Evolutionary conservation across 257 asterid species (phyloP), one percentile per base, ranked within the genome.

Genomic region (Voacanga thouarsii): DNA sequence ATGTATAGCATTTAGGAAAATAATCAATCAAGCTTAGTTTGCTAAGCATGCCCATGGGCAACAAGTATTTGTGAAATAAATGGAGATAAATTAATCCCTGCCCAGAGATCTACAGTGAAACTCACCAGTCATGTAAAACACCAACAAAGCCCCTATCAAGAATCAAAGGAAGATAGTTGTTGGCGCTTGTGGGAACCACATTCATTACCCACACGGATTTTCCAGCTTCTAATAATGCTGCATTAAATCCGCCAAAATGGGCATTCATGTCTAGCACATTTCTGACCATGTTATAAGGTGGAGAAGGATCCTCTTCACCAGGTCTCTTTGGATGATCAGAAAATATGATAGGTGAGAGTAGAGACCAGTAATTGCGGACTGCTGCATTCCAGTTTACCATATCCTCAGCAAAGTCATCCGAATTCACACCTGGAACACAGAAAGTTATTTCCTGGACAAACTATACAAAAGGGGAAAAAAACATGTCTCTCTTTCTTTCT

Each of bases 261-360:
- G 98, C 96, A 81, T 96, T 96, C 99, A 93, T 93, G 86, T 96
- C 99, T 84, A 96, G 81, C 78, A 96, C 99, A 89, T 96, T 96
- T 82, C 99, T 89, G 76, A 96, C 93, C 99, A 96, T 96, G 94
- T 96, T 96, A 85, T 87, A 96, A 84, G 99, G 99, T 45, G 99
- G 99, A 60, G 97, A 89, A 84, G 99, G 99, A 82, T 96, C 99
- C 86, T 96, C 99, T 55, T 92, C 97, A 3, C 99, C 99, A 53
- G 99, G 99, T 86, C 99, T 85, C 89, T 96, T 96, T 7, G 99
- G 99, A 82, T 96, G 99, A 85, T 96, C 99, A 1, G 99, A 96
- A 81, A 93, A 96, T 83, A 96, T 94, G 63, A 96, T 75, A 24
- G 99, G 99, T 33, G 99, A 96, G 60, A 96, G 92, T 79, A 96